phyloP scores from a whole-genome alignment of 2,329 filamentous ascomycete species.

The Alternaria triticimaculans region DNA sequence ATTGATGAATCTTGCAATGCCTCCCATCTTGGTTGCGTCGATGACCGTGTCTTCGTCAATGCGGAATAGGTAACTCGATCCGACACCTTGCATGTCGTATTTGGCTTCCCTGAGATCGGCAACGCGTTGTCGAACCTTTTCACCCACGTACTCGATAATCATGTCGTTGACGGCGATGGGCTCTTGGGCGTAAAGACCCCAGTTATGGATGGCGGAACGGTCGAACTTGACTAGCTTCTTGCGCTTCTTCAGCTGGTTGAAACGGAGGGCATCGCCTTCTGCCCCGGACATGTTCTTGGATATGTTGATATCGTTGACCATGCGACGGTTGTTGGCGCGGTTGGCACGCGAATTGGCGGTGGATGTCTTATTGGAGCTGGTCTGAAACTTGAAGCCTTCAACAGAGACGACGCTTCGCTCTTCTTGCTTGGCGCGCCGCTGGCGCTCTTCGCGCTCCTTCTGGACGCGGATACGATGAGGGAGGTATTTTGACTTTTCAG shows the following conservation, averaged over 20 bases:
- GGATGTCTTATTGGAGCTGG: constrained; percentile 77
- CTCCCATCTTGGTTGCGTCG: constrained; percentile 97
- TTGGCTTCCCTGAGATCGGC: constrained; percentile 93
- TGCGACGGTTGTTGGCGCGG: constrained; percentile 92
- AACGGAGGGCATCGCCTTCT: constrained; percentile 90
- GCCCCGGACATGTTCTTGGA: constrained; percentile 75
- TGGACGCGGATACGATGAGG: constrained; percentile 97
- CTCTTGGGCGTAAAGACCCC: constrained; percentile 97
- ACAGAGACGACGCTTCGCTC: constrained; percentile 47
- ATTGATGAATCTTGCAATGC: constrained; percentile 98
- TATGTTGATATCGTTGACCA: constrained; percentile 92
- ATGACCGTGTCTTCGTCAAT: constrained; percentile 98
- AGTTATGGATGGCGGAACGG: constrained; percentile 96
- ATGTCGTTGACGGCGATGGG: constrained; percentile 97
- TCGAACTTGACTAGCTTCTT: constrained; percentile 99
- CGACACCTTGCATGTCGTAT: constrained; percentile 95
- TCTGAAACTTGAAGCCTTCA: constrained; percentile 62
- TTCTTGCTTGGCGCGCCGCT: constrained; percentile 74
- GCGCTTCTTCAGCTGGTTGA: constrained; percentile 98
- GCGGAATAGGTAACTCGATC: constrained; percentile 95
- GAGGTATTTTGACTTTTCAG: constrained; percentile 97
- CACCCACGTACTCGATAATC: constrained; percentile 99
- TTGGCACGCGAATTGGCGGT: constrained; percentile 93
- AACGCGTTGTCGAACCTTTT: constrained; percentile 95
- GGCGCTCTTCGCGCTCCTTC: constrained; percentile 87